Base-by-base conservation (phyloP, 805 yeast genomes). In the Barnettozyma californica region DNA sequence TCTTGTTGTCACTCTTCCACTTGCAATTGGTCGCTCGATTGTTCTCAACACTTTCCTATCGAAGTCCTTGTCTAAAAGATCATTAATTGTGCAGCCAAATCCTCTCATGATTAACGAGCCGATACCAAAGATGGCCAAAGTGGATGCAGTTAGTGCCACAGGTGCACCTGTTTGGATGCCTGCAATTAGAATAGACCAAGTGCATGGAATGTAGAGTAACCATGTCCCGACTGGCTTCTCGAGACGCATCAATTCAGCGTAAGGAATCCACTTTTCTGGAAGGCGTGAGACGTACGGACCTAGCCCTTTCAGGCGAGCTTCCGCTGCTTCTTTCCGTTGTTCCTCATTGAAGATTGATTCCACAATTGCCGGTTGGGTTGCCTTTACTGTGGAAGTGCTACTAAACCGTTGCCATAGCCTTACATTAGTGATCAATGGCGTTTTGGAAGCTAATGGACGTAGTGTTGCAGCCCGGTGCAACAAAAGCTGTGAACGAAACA, bases 221-320 rank as follows among this genome's bases (percentile, higher is more conserved):
- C 88, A 81, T 0, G 97, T 87, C 0, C 99, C 99, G n/a, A 87
- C 95, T 0, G 99, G 99, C 58, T 88, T 88, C 62, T 94, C 99
- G 47, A 92, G 66, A 47, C 99, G 74, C 86, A 90, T 83, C 47
- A 94, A 70, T 61, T 89, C 95, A 39, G 96, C 95, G 63, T 90
- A 94, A 0, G 99, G 98, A 41, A 87, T 83, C 80, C 83, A 73
- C 48, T 74, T 74, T 38, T 70, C 73, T 0, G 99, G 98, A 21
- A 94, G 72, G 31, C 74, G 71, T 1, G 80, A 70, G 14, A 87
- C 71, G 62, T 73, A 70, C 0, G 80, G 73, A 1, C 77, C 78
- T 34, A 79, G 60, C 0, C 77, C 77, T 2, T 71, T 63, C 9
- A 59, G 44, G 16, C 63, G 53, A 13, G 65, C 39, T 75, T 70